These are phyloP conservation scores for Sphaerobolus stellatus DNA, from an alignment of 1,284 basidiomycete species.

Conservation along the genomic window DNA sequence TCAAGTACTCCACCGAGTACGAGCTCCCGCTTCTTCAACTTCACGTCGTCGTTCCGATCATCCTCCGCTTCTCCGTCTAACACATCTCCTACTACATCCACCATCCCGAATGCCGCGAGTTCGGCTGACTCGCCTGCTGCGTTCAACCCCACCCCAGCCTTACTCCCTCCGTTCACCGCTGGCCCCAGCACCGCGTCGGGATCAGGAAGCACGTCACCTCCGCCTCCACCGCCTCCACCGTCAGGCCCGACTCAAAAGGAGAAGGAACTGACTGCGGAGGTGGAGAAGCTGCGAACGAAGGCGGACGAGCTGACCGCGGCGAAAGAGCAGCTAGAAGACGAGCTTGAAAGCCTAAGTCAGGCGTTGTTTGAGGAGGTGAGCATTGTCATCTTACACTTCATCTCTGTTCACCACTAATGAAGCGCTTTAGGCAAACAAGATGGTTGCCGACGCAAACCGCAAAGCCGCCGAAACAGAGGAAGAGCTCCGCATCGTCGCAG, in stretches of 20 bases:
- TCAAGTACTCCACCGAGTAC: background rate
- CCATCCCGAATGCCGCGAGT: background rate
- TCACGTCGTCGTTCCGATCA: background rate
- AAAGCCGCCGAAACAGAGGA: conserved; percentile 75
- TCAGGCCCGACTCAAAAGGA: conserved; percentile 27
- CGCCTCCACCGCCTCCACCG: conserved; percentile 18
- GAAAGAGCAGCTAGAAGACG: conserved; percentile 74
- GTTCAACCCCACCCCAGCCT: background rate
- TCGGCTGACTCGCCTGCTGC: background rate
- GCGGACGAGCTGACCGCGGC: conserved; percentile 31
- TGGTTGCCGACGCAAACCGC: conserved; percentile 82
- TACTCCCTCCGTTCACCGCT: conserved; percentile 12
- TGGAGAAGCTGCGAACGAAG: conserved; percentile 50
- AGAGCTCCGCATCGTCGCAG: conserved; percentile 62
- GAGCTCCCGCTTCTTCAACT: conserved; percentile 18
- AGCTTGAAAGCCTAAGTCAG: conserved; percentile 80
- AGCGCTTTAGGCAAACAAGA: conserved; percentile 74
- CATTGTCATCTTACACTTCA: conserved; percentile 8
- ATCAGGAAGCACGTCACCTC: conserved; percentile 55
- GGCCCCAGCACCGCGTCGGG: conserved; percentile 55
- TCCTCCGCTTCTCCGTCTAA: background rate
- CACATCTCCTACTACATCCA: background rate
- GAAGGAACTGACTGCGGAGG: conserved; percentile 51
- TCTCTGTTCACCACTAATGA: conserved; percentile 2
- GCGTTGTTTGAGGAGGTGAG: conserved; percentile 85